Conservation (phyloP, 129 eudicot species). For the Centrapalus pauciflorus region DNA sequence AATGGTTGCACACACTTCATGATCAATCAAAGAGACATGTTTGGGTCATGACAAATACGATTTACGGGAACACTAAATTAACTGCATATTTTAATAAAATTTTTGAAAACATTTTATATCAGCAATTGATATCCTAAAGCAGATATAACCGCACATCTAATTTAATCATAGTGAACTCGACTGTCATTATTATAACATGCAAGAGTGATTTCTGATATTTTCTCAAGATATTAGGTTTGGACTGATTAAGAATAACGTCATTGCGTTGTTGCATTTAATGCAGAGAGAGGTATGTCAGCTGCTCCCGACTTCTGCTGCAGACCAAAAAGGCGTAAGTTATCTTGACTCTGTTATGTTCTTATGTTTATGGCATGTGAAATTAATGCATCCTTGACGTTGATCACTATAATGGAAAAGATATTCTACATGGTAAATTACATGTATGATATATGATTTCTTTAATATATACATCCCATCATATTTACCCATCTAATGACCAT, state of each 20-base stretch:
- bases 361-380: neutral
- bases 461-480: too few relatives aligned
- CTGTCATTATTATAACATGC: neutral
- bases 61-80: neutral
- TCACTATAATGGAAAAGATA: neutral
- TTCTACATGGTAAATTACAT: too few relatives aligned
- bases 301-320: constrained; percentile 69
- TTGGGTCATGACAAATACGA: neutral
- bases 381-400: neutral
- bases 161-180: neutral
- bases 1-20: neutral
- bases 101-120: too few relatives aligned
- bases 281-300: constrained; percentile 94
- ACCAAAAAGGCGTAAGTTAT: constrained; percentile 88
- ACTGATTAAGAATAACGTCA: neutral
- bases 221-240: neutral
- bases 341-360: neutral
- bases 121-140: neutral
- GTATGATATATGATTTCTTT: too few relatives aligned
- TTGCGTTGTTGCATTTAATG: constrained; percentile 24
- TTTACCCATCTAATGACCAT: too few relatives aligned
- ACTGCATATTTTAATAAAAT: too few relatives aligned
- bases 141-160: neutral
- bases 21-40: neutral
- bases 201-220: neutral